Conservation (phyloP, 768 basidiomycete genomes). For the Exsudoporus frostii region DNA sequence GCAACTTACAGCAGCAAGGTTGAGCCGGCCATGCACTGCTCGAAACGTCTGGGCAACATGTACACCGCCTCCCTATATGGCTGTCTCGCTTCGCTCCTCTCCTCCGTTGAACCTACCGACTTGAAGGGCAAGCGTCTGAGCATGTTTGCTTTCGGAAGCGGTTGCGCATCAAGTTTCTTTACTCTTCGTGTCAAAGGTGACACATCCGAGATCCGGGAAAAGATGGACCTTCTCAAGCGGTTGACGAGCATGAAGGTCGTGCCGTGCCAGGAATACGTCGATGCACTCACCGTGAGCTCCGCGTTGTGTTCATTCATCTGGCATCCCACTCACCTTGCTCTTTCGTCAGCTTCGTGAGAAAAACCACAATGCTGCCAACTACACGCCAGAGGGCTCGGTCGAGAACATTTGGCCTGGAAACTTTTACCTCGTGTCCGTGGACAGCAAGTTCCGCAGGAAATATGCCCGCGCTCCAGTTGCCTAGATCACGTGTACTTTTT, state of each 20-base stretch:
- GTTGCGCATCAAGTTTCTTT: slow-evolving; percentile 95
- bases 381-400: slow-evolving; percentile 79
- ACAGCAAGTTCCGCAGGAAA: slow-evolving; percentile 88
- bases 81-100: slow-evolving; percentile 84
- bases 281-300: slow-evolving; percentile 63
- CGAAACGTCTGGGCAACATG: slow-evolving; percentile 94
- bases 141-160: slow-evolving; percentile 96
- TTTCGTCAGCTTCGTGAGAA: slow-evolving; percentile 82
- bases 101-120: slow-evolving; percentile 64
- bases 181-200: slow-evolving; percentile 84
- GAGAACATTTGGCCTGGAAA: slow-evolving; percentile 94
- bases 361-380: slow-evolving; percentile 89
- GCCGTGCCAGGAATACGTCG: slow-evolving; percentile 88
- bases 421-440: slow-evolving; percentile 90
- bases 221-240: slow-evolving; percentile 77
- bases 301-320: background rate
- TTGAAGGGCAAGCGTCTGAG: slow-evolving; percentile 82
- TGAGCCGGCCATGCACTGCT: slow-evolving; percentile 80
- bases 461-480: slow-evolving; percentile 53
- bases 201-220: slow-evolving; percentile 73
- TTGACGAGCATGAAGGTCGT: slow-evolving; percentile 87
- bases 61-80: slow-evolving; percentile 97
- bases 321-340: background rate
- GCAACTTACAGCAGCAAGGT: slow-evolving; percentile 71
- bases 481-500: slow-evolving; percentile 10